Percentiles rank a stretch among this genome's conserved stretches.
phyloP scores from a whole-genome alignment of 1,284 basidiomycete species.

The Cryptococcus sp. region DNA sequence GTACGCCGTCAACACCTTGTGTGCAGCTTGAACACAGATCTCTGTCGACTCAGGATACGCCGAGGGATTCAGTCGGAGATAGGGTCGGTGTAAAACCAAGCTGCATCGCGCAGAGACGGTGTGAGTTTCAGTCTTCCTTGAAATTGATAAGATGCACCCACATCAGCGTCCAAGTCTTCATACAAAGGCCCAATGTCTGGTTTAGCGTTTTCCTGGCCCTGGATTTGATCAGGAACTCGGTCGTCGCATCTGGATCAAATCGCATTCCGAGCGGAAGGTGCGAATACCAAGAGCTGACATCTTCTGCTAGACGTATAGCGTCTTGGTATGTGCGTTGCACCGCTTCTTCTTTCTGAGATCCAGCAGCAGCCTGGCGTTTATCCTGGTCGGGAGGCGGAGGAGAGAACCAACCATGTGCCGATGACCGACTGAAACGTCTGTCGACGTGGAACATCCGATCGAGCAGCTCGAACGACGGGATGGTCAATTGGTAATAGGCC shows the following conservation, averaged over 20 bases:
- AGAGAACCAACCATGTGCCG: conserved; percentile 48
- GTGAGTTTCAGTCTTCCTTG: neutral
- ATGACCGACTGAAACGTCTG: conserved; percentile 38
- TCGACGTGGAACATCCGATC: conserved; percentile 50
- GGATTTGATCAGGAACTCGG: conserved; percentile 25
- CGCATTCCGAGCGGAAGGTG: conserved; percentile 46
- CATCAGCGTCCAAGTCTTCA: conserved; percentile 53
- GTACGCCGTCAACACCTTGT: conserved; percentile 46
- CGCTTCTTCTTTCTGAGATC: too few relatives aligned
- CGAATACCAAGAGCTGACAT: conserved; percentile 50
- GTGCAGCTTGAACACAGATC: conserved; percentile 45
- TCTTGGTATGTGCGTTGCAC: conserved; percentile 48
- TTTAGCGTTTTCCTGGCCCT: conserved; percentile 35
- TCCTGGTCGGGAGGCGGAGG: conserved; percentile 22
- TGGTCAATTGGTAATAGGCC: conserved; percentile 51
- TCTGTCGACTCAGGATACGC: conserved; percentile 52
- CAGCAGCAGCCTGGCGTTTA: too few relatives aligned
- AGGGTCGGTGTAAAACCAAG: conserved; percentile 51
- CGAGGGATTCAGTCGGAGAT: conserved; percentile 49
- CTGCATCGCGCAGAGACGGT: conserved; percentile 20
- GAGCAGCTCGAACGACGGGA: conserved; percentile 49
- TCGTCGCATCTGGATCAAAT: conserved; percentile 43
- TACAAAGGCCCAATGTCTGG: conserved; percentile 47
- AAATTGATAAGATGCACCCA: conserved; percentile 20
- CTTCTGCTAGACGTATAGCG: conserved; percentile 47